These are phyloP conservation scores for Aspergillus sp. DNA, from an alignment of 2,329 filamentous ascomycete genomes.

Conservation along the genomic window DNA sequence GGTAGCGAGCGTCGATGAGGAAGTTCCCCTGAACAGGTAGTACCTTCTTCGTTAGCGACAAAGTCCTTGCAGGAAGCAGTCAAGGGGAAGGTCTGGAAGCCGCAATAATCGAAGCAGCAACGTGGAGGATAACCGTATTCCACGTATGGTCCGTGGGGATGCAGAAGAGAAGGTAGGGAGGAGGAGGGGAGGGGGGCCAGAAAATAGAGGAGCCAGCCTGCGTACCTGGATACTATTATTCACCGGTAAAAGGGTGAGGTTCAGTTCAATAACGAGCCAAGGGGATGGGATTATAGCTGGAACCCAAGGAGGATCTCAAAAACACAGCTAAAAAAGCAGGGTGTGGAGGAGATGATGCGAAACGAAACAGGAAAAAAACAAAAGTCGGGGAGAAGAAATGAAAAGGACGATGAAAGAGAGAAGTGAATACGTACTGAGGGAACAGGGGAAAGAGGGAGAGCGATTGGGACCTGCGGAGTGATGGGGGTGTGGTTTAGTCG, in stretches of 20 bases:
- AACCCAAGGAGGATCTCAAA: background rate
- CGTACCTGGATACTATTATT: background rate
- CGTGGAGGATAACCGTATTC: slow-evolving; percentile 10
- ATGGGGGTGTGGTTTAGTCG: slow-evolving; percentile 23
- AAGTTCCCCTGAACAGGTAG: slow-evolving; percentile 32
- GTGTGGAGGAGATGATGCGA: background rate
- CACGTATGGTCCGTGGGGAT: slow-evolving; percentile 13
- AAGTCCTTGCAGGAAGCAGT: slow-evolving; percentile 20
- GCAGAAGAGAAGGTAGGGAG: slow-evolving; percentile 4
- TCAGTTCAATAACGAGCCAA: background rate
- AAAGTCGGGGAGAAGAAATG: slow-evolving; percentile 10
- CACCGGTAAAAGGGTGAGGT: slow-evolving; percentile 1
- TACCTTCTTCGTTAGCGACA: slow-evolving; percentile 26
- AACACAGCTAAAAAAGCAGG: background rate
- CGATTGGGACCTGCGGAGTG: slow-evolving; percentile 26
- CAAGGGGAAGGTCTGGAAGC: slow-evolving; percentile 15
- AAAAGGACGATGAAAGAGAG: slow-evolving; percentile 27
- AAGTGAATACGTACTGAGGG: slow-evolving; percentile 23
- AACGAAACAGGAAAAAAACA: background rate
- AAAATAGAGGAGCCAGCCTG: background rate
- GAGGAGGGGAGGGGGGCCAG: background rate
- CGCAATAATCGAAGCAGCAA: slow-evolving; percentile 8
- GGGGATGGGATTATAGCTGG: background rate
- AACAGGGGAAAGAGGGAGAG: slow-evolving; percentile 22
- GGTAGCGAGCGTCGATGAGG: slow-evolving; percentile 26